Evolutionary conservation across 176 grass and related monocot genomes (phyloP).

Genomic region (Thinopyrum elongatum): DNA sequence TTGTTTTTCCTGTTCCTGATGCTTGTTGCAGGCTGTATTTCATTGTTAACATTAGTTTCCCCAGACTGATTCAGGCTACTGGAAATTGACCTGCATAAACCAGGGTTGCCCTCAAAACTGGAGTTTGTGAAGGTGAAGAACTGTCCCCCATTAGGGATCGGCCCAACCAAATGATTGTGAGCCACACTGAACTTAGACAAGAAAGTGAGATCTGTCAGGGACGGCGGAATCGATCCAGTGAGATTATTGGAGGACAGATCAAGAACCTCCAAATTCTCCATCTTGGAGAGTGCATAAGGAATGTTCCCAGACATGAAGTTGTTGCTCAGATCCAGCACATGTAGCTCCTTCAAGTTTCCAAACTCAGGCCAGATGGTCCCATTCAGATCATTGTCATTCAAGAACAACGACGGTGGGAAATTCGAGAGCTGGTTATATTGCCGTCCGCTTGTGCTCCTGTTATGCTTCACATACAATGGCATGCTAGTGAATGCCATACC

Average conservation of each 20-base stretch:
- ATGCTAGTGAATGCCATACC: conserved; percentile 49
- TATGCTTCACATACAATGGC: conserved; percentile 93
- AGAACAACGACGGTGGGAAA: conserved; percentile 76
- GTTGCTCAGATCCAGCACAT: conserved; percentile 93
- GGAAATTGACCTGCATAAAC: conserved; percentile 52
- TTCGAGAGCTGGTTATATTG: conserved; percentile 96
- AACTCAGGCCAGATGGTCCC: conserved; percentile 82
- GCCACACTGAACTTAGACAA: conserved; percentile 96
- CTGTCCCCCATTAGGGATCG: conserved; percentile 69
- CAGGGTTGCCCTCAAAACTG: conserved; percentile 86
- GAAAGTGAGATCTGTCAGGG: conserved; percentile 76
- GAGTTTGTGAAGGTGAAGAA: conserved; percentile 94
- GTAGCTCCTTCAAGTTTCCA: conserved; percentile 75
- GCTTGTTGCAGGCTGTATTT: conserved; percentile 1
- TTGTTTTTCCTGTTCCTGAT: conserved; percentile 54
- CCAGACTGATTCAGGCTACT: conserved; percentile 49
- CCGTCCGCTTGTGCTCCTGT: conserved; percentile 59
- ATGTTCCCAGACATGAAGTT: conserved; percentile 74
- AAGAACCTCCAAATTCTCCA: conserved; percentile 92
- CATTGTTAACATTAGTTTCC: conserved; percentile 7
- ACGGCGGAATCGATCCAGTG: conserved; percentile 69
- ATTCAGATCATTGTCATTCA: conserved; percentile 76
- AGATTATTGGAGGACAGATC: conserved; percentile 90
- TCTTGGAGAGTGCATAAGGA: conserved; percentile 62
- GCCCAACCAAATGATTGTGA: conserved; percentile 70